phyloP scores from a whole-genome alignment of 371 early-diverging fungal genomes.

The Funneliformis caledonium region DNA sequence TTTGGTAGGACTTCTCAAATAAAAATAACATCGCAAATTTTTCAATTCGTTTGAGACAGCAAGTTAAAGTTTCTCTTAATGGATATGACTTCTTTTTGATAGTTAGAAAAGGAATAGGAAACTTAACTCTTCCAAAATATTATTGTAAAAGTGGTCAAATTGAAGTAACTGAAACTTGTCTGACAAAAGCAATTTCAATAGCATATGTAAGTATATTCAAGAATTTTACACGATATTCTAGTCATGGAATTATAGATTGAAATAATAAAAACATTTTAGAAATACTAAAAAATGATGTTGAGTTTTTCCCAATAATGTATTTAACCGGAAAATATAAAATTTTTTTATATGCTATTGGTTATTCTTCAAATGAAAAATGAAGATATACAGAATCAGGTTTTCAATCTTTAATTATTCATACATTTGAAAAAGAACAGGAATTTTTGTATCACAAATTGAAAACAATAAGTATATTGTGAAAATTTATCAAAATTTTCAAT shows the following conservation, averaged over 20 bases:
- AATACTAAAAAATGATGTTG: background rate
- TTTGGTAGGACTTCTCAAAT: background rate
- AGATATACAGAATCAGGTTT: background rate
- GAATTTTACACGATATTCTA: too few species aligned
- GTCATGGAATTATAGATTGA: background rate
- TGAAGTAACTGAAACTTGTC: background rate
- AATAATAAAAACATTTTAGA: background rate
- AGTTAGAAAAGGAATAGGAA: background rate
- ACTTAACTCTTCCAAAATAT: background rate
- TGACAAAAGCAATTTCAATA: background rate
- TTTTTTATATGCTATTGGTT: too few species aligned
- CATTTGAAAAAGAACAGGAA: too few species aligned
- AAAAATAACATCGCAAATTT: background rate
- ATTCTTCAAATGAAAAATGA: background rate
- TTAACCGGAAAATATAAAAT: too few species aligned
- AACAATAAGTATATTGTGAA: too few species aligned
- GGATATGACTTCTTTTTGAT: background rate
- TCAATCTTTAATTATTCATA: background rate
- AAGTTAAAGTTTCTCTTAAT: background rate
- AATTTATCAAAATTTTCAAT: too few species aligned
- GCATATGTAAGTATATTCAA: too few species aligned
- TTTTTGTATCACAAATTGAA: too few species aligned
- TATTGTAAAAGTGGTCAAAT: background rate
- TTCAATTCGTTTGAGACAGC: background rate
- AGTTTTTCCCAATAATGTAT: too few species aligned